Evolutionary conservation across 495 filamentous ascomycete genomes (phyloP), one percentile per base, ranked within the genome.

Genomic region (Aspergillus carlsbadensis): DNA sequence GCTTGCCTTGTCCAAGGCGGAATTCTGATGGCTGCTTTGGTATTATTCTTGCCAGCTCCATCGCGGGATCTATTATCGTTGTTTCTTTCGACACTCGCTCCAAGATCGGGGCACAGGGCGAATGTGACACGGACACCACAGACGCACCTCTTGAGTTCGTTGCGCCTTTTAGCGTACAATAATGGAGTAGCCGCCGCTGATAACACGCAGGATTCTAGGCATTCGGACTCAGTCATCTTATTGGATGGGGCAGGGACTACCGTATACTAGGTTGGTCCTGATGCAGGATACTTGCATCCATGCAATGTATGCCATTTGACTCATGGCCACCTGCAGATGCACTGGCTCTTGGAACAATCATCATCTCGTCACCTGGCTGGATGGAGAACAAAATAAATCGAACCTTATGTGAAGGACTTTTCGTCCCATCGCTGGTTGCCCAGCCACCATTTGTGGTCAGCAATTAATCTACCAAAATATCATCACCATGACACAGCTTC

Each of bases 241-340:
- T 39, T 50, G 47, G 47, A 34, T n/a, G 26, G 6, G n/a, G 6
- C 31, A 10, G 15, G 24, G 6, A 24, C 33, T 2, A 50, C 18
- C 13, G 34, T 50, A 21, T 39, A 35, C 47, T 24, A 21, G 47
- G 47, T 50, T 50, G 47, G 47, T 15, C 47, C n/a, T 39, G 33
- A 22, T 50, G 34, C 47, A 50, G 47, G 47, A 50, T 39, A 39
- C 29, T 22, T 50, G 34, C 20, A 39, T 39, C 13, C 33, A 50
- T 49, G 21, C 5, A 13, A 50, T 50, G 34, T 50, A 50, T 50
- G 47, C 47, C 34, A 50, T 50, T 49, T 37, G 46, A 37, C 46
- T 37, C 46, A 49, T 49, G 33, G 31, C 46, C 46, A 33, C 31
- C 31, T 49, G 46, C 46, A 36, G 15, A 22, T 37, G n/a, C 22